These are phyloP conservation scores for Candida tetrigidarum DNA, from an alignment of 1,139 yeast species.

Conservation along the genomic window DNA sequence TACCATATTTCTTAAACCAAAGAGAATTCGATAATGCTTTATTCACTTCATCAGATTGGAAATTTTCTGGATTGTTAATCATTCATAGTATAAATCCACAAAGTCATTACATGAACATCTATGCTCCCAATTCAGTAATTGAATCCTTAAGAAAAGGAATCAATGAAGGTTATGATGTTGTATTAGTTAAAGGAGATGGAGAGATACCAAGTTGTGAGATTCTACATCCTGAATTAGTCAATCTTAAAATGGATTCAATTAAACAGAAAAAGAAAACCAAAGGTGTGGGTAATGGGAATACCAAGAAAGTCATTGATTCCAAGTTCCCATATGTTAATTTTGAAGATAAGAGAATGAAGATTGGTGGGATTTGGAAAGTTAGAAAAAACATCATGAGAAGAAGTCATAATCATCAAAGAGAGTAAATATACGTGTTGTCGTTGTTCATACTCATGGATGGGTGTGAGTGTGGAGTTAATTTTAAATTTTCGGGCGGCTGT, in stretches of 20 bases:
- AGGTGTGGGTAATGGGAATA: background rate
- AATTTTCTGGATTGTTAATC: slow-evolving; percentile 49
- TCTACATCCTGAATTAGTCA: slow-evolving; percentile 27
- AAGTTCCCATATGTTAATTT: slow-evolving; percentile 57
- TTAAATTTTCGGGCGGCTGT: too few relatives aligned
- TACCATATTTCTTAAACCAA: slow-evolving; percentile 11
- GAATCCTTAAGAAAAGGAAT: slow-evolving; percentile 18
- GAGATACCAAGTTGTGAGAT: slow-evolving; percentile 48
- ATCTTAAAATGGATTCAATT: slow-evolving; percentile 17
- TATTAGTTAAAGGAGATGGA: slow-evolving; percentile 68
- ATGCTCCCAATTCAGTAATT: slow-evolving; percentile 48
- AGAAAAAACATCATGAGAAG: slow-evolving; percentile 67
- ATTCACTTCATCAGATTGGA: background rate
- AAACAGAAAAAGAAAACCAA: slow-evolving; percentile 18
- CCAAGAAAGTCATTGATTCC: background rate
- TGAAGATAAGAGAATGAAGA: slow-evolving; percentile 40
- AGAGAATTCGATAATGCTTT: slow-evolving; percentile 1
- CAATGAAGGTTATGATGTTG: slow-evolving; percentile 37
- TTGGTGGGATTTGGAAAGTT: slow-evolving; percentile 66
- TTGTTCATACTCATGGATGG: too few relatives aligned
- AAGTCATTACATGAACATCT: slow-evolving; percentile 51
- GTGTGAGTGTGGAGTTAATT: too few relatives aligned
- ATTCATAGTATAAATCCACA: slow-evolving; percentile 64
- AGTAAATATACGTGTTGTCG: background rate
- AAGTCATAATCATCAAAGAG: slow-evolving; percentile 20